Evolutionary conservation across 305 asterid species (phyloP), one percentile per base, ranked within the genome.

Genomic region (Striga hermonthica): DNA sequence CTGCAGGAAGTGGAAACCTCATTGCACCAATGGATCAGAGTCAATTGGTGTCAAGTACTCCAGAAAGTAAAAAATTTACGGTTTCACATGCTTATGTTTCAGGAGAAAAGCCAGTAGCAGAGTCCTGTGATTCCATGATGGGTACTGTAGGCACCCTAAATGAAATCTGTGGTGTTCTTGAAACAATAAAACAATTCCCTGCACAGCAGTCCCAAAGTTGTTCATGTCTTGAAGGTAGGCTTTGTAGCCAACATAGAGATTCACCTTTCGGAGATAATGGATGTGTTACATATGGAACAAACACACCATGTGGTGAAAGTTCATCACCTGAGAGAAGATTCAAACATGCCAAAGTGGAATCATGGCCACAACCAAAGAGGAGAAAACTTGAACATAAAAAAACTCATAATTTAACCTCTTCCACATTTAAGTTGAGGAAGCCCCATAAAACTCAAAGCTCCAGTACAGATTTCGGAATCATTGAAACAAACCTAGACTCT

Each of bases 361-460:
- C 96, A 66, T 83, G 93, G 96, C 97, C 95, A 35, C 83, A 71
- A 70, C 67, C 72, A 64, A 87, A 90, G 84, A 83, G 84, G 80
- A 86, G 91, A 73, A 90, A 82, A 72, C 60, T 55, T 57, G 91
- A 86, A 74, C 78, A 66, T 52, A 74, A 66, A 55, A 81, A 70
- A 79, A 56, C 67, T 49, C 68, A 69, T 60, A 79, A 77, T 61
- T 75, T 72, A 67, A 70, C 86, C 66, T 78, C 76, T 63, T 79
- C 79, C 59, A 81, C 81, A 34, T 65, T 76, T 73, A 66, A 75
- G 75, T 70, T 67, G 69, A 65, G 48, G 71, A 80, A 60, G 66
- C 73, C 70, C 68, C 74, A 57, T 52, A 56, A 60, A 67, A 58
- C 55, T 38, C 76, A 72, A 48, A 73, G 68, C 31, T 0, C 2